These are phyloP conservation scores for Tremellales sp. DNA, from an alignment of 1,284 basidiomycete species.

Conservation along the genomic window DNA sequence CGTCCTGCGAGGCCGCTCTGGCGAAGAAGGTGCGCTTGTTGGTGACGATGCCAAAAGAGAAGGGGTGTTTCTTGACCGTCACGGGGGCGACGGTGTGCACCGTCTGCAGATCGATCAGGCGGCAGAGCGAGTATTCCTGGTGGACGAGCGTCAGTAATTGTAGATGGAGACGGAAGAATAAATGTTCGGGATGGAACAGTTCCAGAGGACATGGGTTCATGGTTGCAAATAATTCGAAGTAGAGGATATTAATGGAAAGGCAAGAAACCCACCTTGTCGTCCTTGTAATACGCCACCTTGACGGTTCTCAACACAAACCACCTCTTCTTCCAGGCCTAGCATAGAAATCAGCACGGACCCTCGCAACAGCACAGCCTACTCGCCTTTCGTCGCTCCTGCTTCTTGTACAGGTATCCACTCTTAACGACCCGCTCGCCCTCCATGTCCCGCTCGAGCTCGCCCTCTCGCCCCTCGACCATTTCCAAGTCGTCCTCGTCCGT, in stretches of 20 bases:
- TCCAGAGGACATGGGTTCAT: too few species aligned
- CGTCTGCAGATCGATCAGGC: slow-evolving; percentile 80
- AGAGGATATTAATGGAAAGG: background rate
- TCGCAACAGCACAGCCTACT: slow-evolving; percentile 24
- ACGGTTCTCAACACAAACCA: slow-evolving; percentile 95
- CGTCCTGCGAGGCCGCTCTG: slow-evolving; percentile 66
- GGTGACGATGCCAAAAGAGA: slow-evolving; percentile 90
- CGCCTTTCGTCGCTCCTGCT: slow-evolving; percentile 94
- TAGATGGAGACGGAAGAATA: background rate
- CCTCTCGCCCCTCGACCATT: slow-evolving; percentile 25
- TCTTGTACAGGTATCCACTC: slow-evolving; percentile 89
- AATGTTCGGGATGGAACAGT: too few species aligned
- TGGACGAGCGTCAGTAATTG: background rate
- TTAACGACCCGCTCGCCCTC: slow-evolving; percentile 77
- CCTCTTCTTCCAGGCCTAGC: slow-evolving; percentile 93
- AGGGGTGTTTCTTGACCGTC: slow-evolving; percentile 79
- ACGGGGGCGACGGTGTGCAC: slow-evolving; percentile 89
- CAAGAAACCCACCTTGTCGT: slow-evolving; percentile 59
- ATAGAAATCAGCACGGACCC: slow-evolving; percentile 1
- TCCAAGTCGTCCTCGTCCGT: slow-evolving; percentile 56
- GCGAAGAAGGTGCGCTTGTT: slow-evolving; percentile 90
- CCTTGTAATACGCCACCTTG: slow-evolving; percentile 96
- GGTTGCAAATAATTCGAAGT: background rate
- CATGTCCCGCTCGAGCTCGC: slow-evolving; percentile 57
- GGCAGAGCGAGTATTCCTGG: slow-evolving; percentile 84